Conservation (phyloP, 345 rosid species). For the thale cress (Arabidopsis thaliana) region TAIR10.1 NC_003075.7:11451001-11451500, state of each 20-base stretch:
- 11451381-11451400: not conserved
- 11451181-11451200: not conserved
- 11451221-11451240: slow-evolving; percentile 59
- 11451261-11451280: slow-evolving; percentile 85
- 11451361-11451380: not conserved
- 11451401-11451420: too few relatives aligned
- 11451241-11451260: slow-evolving; percentile 87
- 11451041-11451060: not conserved
- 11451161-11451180: slow-evolving; percentile 19
- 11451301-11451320: slow-evolving; percentile 82
- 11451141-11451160: not conserved
- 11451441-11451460: slow-evolving; percentile 7
- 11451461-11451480: slow-evolving; percentile 50
- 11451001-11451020: slow-evolving; percentile 81
- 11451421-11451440: not conserved
- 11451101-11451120: slow-evolving; percentile 6
- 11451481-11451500: slow-evolving; percentile 79
- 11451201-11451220: slow-evolving; percentile 9
- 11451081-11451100: not conserved
- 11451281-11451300: slow-evolving; percentile 91
- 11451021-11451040: not conserved
- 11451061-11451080: not conserved
- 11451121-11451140: not conserved
- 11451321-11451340: slow-evolving; percentile 50
- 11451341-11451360: not conserved